Conservation (phyloP, 202 grass and related monocot species). For the Eragrostis tef region DNA sequence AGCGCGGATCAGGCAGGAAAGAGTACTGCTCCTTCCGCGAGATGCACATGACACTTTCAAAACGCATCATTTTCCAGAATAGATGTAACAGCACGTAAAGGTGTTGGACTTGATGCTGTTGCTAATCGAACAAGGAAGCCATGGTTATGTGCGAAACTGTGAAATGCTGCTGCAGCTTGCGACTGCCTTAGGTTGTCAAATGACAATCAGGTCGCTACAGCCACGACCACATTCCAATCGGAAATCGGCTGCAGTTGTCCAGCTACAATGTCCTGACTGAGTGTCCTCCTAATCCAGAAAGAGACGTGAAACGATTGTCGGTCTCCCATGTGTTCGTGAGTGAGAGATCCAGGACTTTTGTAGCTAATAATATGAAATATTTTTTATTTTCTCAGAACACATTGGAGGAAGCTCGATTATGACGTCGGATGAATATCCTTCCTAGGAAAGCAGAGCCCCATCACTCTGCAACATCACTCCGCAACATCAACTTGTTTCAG, state of each 20-base stretch:
- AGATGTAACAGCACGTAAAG: constrained; percentile 36
- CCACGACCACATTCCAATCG: constrained; percentile 10
- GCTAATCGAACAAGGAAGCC: constrained; percentile 27
- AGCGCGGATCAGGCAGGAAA: constrained; percentile 19
- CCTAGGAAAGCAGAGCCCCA: background rate
- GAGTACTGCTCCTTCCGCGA: background rate
- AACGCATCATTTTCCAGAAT: constrained; percentile 18
- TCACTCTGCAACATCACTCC: background rate
- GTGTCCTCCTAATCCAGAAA: background rate
- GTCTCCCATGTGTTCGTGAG: background rate
- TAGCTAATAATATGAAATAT: background rate
- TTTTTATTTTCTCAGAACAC: constrained; percentile 5
- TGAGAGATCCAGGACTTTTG: background rate
- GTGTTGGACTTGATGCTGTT: constrained; percentile 21
- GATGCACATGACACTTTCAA: constrained; percentile 12
- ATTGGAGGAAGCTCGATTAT: background rate
- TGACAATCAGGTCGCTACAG: background rate
- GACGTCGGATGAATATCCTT: background rate
- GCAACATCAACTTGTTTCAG: background rate
- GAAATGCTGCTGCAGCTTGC: constrained; percentile 11
- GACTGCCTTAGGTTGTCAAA: background rate
- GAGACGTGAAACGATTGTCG: background rate
- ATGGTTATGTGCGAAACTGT: background rate
- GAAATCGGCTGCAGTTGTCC: constrained; percentile 5
- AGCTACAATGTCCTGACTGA: background rate